These are phyloP conservation scores for Dissoconium aciculare DNA, from an alignment of 2,329 filamentous ascomycete genomes.

Conservation along the genomic window DNA sequence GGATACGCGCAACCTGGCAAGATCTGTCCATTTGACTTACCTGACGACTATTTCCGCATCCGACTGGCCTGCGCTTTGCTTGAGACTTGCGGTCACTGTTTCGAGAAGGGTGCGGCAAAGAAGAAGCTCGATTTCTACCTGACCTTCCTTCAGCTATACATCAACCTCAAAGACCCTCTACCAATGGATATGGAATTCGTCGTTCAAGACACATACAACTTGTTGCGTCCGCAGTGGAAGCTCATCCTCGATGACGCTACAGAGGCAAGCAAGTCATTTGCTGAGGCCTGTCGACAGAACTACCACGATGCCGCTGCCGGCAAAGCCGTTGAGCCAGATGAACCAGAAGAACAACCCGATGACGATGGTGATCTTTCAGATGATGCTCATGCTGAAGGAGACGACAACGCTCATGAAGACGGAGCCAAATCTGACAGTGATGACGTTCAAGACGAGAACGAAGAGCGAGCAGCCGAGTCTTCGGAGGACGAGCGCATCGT, in stretches of 20 bases:
- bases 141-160: conserved; percentile 94
- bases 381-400: conserved; percentile 54
- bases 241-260: conserved; percentile 56
- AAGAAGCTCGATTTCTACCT: conserved; percentile 98
- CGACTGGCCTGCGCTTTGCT: conserved; percentile 77
- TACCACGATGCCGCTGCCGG: conserved; percentile 66
- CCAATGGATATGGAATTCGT: conserved; percentile 98
- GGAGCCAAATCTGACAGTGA: conserved; percentile 43
- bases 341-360: conserved; percentile 25
- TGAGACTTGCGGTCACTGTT: conserved; percentile 92
- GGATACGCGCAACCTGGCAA: conserved; percentile 69
- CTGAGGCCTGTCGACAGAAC: conserved; percentile 76
- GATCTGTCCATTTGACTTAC: conserved; percentile 64
- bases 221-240: conserved; percentile 86
- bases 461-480: conserved; percentile 36
- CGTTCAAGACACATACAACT: conserved; percentile 76
- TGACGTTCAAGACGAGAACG: conserved; percentile 28
- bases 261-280: conserved; percentile 71
- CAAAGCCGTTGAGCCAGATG: conserved; percentile 51
- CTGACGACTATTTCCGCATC: conserved; percentile 93
- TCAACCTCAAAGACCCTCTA: conserved; percentile 72
- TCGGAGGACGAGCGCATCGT: conserved; percentile 77
- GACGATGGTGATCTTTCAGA: conserved; percentile 45
- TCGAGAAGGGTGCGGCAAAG: conserved; percentile 79
- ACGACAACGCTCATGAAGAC: conserved; percentile 49